Percentiles rank a stretch among this genome's conserved stretches.
These are phyloP conservation scores for Leccinum aurantiacum DNA, from an alignment of 768 basidiomycete species.

Conservation along the genomic window DNA sequence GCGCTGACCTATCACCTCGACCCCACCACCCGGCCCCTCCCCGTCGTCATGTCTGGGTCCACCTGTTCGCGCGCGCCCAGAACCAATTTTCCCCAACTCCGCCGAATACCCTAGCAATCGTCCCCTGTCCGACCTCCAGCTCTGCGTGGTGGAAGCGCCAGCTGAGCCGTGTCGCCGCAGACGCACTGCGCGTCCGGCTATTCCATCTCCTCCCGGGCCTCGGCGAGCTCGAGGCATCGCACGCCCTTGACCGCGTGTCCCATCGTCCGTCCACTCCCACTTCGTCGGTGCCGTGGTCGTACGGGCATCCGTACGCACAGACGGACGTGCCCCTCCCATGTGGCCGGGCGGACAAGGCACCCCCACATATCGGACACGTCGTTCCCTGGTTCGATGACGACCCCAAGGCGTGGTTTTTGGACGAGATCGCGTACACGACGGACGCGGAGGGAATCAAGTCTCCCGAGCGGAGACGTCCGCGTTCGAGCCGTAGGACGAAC, in stretches of 20 bases:
- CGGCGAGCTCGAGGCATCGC: constrained; percentile 62
- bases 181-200: constrained; percentile 27
- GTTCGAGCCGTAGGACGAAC: constrained; percentile 25
- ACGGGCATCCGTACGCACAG: constrained; percentile 75
- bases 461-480: constrained; percentile 59
- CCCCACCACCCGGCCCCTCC: constrained; percentile 57
- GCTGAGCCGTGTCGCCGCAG: constrained; percentile 47
- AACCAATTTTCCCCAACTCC: constrained; percentile 90
- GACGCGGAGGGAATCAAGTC: constrained; percentile 58
- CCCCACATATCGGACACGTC: constrained; percentile 55
- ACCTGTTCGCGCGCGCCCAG: constrained; percentile 90
- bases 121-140: constrained; percentile 70
- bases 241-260: constrained; percentile 47
- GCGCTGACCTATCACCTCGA: constrained; percentile 58
- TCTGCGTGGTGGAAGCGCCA: constrained; percentile 95
- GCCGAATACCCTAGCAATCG: constrained; percentile 65
- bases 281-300: constrained; percentile 51
- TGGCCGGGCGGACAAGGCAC: constrained; percentile 31
- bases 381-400: constrained; percentile 97
- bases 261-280: constrained; percentile 15
- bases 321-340: constrained; percentile 43
- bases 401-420: constrained; percentile 91
- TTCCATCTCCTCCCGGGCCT: constrained; percentile 75
- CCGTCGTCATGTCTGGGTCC: constrained; percentile 68
- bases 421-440: constrained; percentile 79